phyloP scores from a whole-genome alignment of 73 alveolate species.

The Durusdinium trenchii region DNA sequence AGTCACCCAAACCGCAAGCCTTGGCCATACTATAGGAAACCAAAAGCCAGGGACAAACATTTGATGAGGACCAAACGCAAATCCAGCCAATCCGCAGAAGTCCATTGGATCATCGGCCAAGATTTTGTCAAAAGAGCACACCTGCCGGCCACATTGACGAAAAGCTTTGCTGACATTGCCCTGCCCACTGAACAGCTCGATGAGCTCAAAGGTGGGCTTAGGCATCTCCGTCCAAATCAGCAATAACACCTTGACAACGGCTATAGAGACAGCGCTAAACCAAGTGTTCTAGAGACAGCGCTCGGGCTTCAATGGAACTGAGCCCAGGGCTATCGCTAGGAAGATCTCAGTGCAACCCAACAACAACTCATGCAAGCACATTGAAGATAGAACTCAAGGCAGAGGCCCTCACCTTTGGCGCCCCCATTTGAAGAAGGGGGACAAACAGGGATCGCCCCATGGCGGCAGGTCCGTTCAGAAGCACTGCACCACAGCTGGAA shows the following conservation, averaged over 20 bases:
- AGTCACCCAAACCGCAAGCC: not conserved
- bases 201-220: not conserved
- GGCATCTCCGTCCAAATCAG: constrained; percentile 20
- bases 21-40: not conserved
- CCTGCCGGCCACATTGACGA: not conserved
- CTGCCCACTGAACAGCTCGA: not conserved
- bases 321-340: not conserved
- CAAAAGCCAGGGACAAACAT: not conserved
- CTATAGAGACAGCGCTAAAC: not conserved
- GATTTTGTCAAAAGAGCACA: not conserved
- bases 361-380: not conserved
- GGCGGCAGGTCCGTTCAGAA: not conserved
- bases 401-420: constrained; percentile 12
- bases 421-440: constrained; percentile 9
- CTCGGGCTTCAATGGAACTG: not conserved
- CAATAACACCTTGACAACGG: not conserved
- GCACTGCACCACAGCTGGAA: not conserved
- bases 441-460: not conserved
- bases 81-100: not conserved
- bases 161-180: not conserved
- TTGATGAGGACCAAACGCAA: not conserved
- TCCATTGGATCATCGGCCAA: constrained; percentile 17
- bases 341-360: not conserved
- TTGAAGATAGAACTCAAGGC: not conserved
- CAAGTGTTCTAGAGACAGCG: not conserved